These are phyloP conservation scores for Apiospora rasikravindrae DNA, from an alignment of 2,329 filamentous ascomycete species.

Conservation along the genomic window DNA sequence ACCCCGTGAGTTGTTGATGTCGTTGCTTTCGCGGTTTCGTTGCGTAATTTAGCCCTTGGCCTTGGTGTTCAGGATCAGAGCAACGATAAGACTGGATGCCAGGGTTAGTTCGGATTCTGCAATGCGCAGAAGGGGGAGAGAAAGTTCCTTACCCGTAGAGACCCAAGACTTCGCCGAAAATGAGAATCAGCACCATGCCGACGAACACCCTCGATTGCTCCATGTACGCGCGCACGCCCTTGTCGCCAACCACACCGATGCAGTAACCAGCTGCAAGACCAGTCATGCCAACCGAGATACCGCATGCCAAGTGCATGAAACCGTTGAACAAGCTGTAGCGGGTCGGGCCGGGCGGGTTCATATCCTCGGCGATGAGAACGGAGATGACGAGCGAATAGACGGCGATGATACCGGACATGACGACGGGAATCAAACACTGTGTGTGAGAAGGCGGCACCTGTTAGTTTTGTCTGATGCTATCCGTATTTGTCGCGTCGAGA, in stretches of 20 bases:
- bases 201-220: conserved; percentile 95
- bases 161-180: conserved; percentile 97
- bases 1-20: background rate
- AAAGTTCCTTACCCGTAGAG: conserved; percentile 80
- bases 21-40: background rate
- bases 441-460: conserved; percentile 20
- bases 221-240: conserved; percentile 94
- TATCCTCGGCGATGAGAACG: conserved; percentile 91
- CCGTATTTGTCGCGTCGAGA: background rate
- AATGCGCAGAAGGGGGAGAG: background rate
- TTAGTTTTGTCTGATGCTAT: background rate
- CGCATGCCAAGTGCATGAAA: conserved; percentile 92
- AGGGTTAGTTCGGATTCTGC: background rate
- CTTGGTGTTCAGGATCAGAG: conserved; percentile 91
- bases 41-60: conserved; percentile 59
- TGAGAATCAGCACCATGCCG: conserved; percentile 97
- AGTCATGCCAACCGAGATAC: conserved; percentile 88
- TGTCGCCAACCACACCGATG: conserved; percentile 94
- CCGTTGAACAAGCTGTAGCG: conserved; percentile 87
- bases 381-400: conserved; percentile 97
- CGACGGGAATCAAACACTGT: conserved; percentile 82
- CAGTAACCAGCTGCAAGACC: conserved; percentile 95
- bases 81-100: conserved; percentile 78
- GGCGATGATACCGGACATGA: conserved; percentile 99
- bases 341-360: conserved; percentile 70